These are phyloP conservation scores for Akanthomyces uredinophilus DNA, from an alignment of 2,329 filamentous ascomycete genomes.

Conservation along the genomic window DNA sequence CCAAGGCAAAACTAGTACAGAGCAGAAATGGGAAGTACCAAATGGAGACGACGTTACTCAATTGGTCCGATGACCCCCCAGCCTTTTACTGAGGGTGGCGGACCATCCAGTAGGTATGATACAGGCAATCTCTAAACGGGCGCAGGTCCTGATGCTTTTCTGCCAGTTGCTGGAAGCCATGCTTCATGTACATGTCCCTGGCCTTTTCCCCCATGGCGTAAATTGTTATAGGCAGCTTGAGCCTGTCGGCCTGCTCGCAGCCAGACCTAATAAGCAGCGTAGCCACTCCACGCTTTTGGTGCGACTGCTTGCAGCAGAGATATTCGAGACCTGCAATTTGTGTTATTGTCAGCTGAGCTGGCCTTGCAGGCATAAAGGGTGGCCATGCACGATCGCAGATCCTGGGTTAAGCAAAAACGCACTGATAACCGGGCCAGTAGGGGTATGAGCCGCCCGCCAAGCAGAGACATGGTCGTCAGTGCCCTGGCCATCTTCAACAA, in stretches of 20 bases:
- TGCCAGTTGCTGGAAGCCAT: background rate
- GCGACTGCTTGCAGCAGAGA: slow-evolving; percentile 20
- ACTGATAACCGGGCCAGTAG: slow-evolving; percentile 14
- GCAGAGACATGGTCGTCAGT: slow-evolving; percentile 5
- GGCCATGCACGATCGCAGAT: background rate
- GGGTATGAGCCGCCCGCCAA: slow-evolving; percentile 2
- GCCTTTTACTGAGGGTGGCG: background rate
- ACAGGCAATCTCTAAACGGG: background rate
- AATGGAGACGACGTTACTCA: too few relatives aligned
- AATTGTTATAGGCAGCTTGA: slow-evolving; percentile 18
- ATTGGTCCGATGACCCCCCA: too few relatives aligned
- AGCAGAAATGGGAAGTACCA: background rate
- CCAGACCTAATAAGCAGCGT: slow-evolving; percentile 22
- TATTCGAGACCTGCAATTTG: slow-evolving; percentile 19
- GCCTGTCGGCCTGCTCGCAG: slow-evolving; percentile 16
- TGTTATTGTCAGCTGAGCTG: background rate
- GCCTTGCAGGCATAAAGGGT: background rate
- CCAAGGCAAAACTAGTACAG: background rate
- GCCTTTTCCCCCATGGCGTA: slow-evolving; percentile 19
- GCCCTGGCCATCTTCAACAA: background rate
- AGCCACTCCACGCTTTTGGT: slow-evolving; percentile 20
- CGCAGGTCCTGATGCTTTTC: slow-evolving; percentile 11
- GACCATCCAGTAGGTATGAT: slow-evolving; percentile 9
- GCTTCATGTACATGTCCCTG: background rate
- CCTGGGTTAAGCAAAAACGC: background rate